Base-by-base conservation (phyloP, 2,329 filamentous ascomycete genomes). In the Septoria linicola region DNA sequence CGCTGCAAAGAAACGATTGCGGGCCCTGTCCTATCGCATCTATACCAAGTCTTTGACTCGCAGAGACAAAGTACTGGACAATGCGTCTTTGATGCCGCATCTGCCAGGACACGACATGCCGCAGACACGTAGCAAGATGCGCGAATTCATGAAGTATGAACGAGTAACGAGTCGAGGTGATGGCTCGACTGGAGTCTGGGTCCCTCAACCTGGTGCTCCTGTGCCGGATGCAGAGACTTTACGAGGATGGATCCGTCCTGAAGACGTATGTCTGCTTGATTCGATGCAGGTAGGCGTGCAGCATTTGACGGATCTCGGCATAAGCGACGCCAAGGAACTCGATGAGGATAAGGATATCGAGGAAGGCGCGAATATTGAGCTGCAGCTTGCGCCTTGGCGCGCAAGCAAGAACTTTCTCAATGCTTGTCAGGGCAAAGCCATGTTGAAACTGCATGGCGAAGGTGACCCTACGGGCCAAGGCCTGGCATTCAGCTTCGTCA, bases 331-430 rank as follows among this genome's bases (percentile, higher is more conserved):
- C 56, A 74, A 67, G 73, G 80, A 73, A 21, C 78, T 87, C 20
- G 84, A 87, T 3, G 81, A 86, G 32, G 80, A 80, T 8, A 78
- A 81, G 32, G 78, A 81, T 20, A 76, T 84, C 20, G 72, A 74
- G 21, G 88, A 83, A 49, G 78, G 84, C 51, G 85, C 91, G 63
- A 88, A 85, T 45, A 80, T 95, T 8, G 89, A 95, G 44, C 84
- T 92, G 68, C 89, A 91, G 66, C 83, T 99, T 72, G 90, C 92
- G 0, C 93, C 93, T 0, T 99, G 93, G 93, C 89, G 92, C 63
- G 92, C 90, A 0, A 96, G 89, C 45, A 96, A 96, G 73, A 95
- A 95, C 55, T 99, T 99, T 71, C 81, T 96, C 53, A 88, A 96
- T 59, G 93, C 93, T 1, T 92, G 89, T 42, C 85, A 90, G 54